phyloP scores from a whole-genome alignment of 2,329 filamentous ascomycete species.

The Elsinoe necatrix region DNA sequence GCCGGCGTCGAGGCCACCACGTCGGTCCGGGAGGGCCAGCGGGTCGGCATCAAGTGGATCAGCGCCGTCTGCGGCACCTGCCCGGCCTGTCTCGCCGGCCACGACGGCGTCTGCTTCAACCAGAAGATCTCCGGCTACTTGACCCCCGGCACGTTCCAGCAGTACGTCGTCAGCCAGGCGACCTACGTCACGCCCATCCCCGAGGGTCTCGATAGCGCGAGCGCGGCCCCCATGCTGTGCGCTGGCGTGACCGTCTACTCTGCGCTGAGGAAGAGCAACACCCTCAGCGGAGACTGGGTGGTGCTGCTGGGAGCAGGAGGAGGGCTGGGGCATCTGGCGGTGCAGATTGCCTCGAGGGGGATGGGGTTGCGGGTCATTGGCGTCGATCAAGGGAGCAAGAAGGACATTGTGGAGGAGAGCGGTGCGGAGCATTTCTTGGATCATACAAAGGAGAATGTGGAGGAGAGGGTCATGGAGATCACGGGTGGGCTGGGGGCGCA shows the following conservation, averaged over 20 bases:
- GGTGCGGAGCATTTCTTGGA: conserved; percentile 61
- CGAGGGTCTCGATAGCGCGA: conserved; percentile 49
- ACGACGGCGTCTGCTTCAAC: conserved; percentile 49
- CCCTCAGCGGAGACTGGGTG: conserved; percentile 52
- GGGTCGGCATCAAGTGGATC: conserved; percentile 65
- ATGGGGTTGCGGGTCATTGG: conserved; percentile 59
- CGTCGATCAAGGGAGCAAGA: conserved; percentile 56
- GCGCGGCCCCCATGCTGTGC: conserved; percentile 58
- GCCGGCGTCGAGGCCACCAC: conserved; percentile 47
- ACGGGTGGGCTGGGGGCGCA: conserved; percentile 53
- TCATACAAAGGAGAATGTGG: conserved; percentile 45
- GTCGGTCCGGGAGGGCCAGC: conserved; percentile 55
- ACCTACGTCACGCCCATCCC: conserved; percentile 64
- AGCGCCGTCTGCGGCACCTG: conserved; percentile 48
- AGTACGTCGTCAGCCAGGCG: conserved; percentile 53
- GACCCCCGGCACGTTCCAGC: conserved; percentile 63
- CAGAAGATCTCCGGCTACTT: conserved; percentile 57
- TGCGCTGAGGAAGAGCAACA: conserved; percentile 53
- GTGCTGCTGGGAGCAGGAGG: conserved; percentile 39
- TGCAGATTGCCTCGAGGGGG: conserved; percentile 51
- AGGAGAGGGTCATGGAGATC: conserved; percentile 47
- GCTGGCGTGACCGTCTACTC: conserved; percentile 61
- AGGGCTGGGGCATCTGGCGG: conserved; percentile 54
- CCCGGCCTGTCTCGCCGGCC: conserved; percentile 45
- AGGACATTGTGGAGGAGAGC: conserved; percentile 51